Base-by-base conservation (phyloP, 495 filamentous ascomycete species). In the Bacidia rubella region DNA sequence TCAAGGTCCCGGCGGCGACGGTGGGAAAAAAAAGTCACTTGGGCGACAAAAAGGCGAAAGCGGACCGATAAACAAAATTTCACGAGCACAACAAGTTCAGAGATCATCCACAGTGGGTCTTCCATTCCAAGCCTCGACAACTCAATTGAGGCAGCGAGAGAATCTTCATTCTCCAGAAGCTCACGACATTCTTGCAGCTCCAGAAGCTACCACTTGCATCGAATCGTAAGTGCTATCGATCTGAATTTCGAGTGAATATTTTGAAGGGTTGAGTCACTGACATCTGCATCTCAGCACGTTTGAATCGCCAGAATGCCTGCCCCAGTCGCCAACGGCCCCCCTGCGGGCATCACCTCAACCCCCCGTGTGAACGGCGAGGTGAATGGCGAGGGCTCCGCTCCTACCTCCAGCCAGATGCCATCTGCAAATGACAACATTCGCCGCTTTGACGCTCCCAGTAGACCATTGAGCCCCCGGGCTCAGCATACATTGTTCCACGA, bases 341-440 rank as follows among this genome's bases (percentile, higher is more conserved):
- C 55, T 25, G 17, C 47, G 35, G 26, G 44, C 25, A 44, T 7
- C 15, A 49, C 56, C 19, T 49, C 47, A 27, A 64, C 66, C 54
- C 57, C 62, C 58, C 60, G 66, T 57, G 59, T 53, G 54, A 72
- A 70, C 57, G 72, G 69, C 63, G 15, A 44, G 41, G 56, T 60
- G 47, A 68, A 65, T 61, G 55, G 57, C 46, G 60, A 62, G 39
- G 56, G 47, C 21, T 29, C 38, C 17, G 46, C 65, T 32, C 49
- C 68, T 66, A n/a, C 52, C 40, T 52, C 47, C 39, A 54, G 54
- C 45, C 26, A 49, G 4, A 19, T 24, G 25, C 57, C 74, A 50
- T 87, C 83, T 65, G 88, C 88, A 62, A 95, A 98, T 74, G 92
- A 98, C 72, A 97, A 96, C 74, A 98, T 98, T 74, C 85, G 83